Percentiles rank a stretch among this genome's conserved stretches.
phyloP scores from a whole-genome alignment of 164 flowering plant genomes.

The Vitis vinifera region DNA sequence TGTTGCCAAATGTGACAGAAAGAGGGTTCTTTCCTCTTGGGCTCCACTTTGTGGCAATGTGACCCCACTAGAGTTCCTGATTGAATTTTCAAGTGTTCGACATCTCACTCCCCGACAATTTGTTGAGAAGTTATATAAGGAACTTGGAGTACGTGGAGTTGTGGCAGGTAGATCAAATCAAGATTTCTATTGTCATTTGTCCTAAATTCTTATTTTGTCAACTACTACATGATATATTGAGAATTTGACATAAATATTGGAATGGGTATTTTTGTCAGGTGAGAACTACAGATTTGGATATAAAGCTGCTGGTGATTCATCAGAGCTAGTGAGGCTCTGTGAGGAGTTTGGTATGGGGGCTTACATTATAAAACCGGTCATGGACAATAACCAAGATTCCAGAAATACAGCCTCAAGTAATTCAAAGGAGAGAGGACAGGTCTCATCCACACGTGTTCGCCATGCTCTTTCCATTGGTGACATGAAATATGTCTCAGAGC shows the following conservation, averaged over 20 bases:
- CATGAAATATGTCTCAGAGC: slow-evolving; percentile 79
- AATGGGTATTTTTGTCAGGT: slow-evolving; percentile 45
- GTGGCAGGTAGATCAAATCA: slow-evolving; percentile 68
- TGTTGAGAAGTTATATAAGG: slow-evolving; percentile 78
- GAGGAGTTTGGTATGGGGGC: slow-evolving; percentile 70
- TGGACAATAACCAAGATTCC: slow-evolving; percentile 65
- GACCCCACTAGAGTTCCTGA: slow-evolving; percentile 58
- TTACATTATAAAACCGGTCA: slow-evolving; percentile 75
- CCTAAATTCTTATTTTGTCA: neutral
- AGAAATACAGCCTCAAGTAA: slow-evolving; percentile 15
- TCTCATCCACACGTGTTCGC: slow-evolving; percentile 94
- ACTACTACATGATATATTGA: neutral
- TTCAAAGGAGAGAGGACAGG: slow-evolving; percentile 79
- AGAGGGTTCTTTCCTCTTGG: slow-evolving; percentile 84
- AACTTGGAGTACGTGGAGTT: slow-evolving; percentile 83
- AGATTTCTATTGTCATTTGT: neutral
- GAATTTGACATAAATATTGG: neutral
- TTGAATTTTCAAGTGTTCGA: slow-evolving; percentile 83
- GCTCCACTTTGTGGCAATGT: slow-evolving; percentile 65
- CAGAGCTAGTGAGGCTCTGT: slow-evolving; percentile 69
- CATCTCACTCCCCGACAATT: slow-evolving; percentile 81
- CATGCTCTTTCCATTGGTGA: slow-evolving; percentile 77
- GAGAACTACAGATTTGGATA: slow-evolving; percentile 95
- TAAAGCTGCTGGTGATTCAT: slow-evolving; percentile 87
- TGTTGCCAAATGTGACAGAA: slow-evolving; percentile 88